Evolutionary conservation across 169 alveolate genomes (phyloP), one percentile per base, ranked within the genome.

Genomic region (Eimeria brunetti): DNA sequence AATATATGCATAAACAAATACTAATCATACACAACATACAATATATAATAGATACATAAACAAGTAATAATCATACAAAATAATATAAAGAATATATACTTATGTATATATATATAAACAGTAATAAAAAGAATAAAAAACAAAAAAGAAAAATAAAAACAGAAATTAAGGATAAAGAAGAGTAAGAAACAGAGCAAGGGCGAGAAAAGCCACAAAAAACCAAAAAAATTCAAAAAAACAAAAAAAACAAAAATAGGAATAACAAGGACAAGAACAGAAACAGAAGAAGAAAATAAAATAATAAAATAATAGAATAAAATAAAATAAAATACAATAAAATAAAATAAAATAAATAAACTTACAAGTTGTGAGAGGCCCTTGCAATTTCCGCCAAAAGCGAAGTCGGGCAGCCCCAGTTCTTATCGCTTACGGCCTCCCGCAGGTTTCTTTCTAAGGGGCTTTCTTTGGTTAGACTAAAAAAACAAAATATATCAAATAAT

Each of bases 401-500:
- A 46, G 97, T 97, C 0, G 98, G 90, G 49, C 97, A 94, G 24
- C 98, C 98, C 98, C 98, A 98, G 85, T 97, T 97, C 41, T 97
- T 98, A 80, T 97, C 97, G 44, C 97, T 88, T 30, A 98, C 97
- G 51, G 98, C 98, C 96, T 98, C 99, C 46, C 94, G 89, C 18
- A 98, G 96, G 73, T 95, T 88, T 94, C 96, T 95, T 95, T 97
- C 98, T 51, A 97, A 86, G 27, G 97, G 98, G 27, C 46, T 62
- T 22, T 86, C 92, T 27, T 85, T 62, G 22, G 92, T 85, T 14
- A 85, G 56, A 2, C 92, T 84, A 60, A 49, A 46, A 7, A 27
- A n/a, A 18, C 22, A 81, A 30, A 51, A 49, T 49, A 38, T 20
- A 36, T 36, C 53, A 36, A 75, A 12, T 30, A 69, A 69, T n/a